phyloP scores from a whole-genome alignment of 805 yeast species.

The Kregervanrija delftensis region DNA sequence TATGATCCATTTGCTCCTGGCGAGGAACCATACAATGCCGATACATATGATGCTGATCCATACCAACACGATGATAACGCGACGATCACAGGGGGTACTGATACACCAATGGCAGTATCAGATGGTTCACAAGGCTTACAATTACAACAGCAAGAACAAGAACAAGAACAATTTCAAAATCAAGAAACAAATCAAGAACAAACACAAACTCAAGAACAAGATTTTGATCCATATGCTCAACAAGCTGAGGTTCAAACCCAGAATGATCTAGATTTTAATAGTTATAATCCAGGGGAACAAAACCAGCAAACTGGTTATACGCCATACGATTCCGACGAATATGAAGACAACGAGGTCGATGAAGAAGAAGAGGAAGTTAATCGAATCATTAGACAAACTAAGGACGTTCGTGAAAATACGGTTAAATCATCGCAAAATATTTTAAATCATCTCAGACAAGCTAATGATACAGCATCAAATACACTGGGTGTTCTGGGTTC shows the following conservation, averaged over 20 bases:
- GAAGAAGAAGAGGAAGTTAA: slow-evolving; percentile 85
- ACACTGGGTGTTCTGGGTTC: slow-evolving; percentile 89
- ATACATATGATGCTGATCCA: slow-evolving; percentile 3
- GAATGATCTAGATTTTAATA: slow-evolving; percentile 21
- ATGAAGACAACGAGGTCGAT: slow-evolving; percentile 49
- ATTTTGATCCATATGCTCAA: slow-evolving; percentile 22
- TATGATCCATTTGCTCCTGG: slow-evolving; percentile 22
- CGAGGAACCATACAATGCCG: slow-evolving; percentile 4
- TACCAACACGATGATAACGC: slow-evolving; percentile 2
- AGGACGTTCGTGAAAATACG: slow-evolving; percentile 61
- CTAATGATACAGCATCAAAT: slow-evolving; percentile 69
- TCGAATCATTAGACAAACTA: slow-evolving; percentile 73
- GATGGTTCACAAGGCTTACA: slow-evolving; percentile 7
- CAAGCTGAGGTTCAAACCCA: slow-evolving; percentile 7
- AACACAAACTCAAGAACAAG: slow-evolving; percentile 6
- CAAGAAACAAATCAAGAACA: slow-evolving; percentile 5
- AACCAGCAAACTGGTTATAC: slow-evolving; percentile 5
- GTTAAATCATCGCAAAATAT: slow-evolving; percentile 82
- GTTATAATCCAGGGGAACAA: slow-evolving; percentile 19
- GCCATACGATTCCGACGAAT: slow-evolving; percentile 21
- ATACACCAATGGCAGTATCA: background rate
- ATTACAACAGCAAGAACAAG: slow-evolving; percentile 4
- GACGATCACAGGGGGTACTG: background rate
- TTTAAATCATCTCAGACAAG: slow-evolving; percentile 60
- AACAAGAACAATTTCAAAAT: slow-evolving; percentile 3